Evolutionary conservation across 2,329 filamentous ascomycete genomes (phyloP), one percentile per base, ranked within the genome.

Genomic region (Myriangium duriaei): DNA sequence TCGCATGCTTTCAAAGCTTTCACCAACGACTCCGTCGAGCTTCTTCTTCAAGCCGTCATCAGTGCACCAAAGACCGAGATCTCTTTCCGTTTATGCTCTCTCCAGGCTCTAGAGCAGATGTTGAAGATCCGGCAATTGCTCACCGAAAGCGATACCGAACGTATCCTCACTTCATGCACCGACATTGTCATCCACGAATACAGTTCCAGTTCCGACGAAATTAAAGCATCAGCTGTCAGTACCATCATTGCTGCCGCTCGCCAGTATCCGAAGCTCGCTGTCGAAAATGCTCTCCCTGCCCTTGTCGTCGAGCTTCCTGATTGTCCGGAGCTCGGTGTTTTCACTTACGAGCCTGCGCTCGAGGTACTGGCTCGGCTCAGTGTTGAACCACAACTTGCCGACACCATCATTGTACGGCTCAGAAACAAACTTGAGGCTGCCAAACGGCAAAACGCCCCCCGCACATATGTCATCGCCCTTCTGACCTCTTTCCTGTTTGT

Each of bases 331-430:
- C 56, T 60, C n/a, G 63, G 67, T 12, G 58, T 58, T 3, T 55
- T 62, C 7, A 50, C 49, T 5, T 77, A 77, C 48, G 49, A 68
- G n/a, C 58, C 66, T 4, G 71, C 74, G 0, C 57, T 81, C 15
- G 76, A 79, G 48, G 74, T 67, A 1, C 68, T 81, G 42, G 75
- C 76, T 2, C 73, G 77, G 47, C 67, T 81, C 13, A 75, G 72
- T 39, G 63, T 65, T 9, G 76, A 79, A 49, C 66, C 69, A 43
- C 67, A 74, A 26, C 64, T 79, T 10, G 78, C 80, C 43, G 70
- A 76, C 42, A 79, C 74, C 0, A 59, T 81, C 6, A 65, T 79
- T 21, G 60, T 76, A 29, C 64, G 75, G 18, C 57, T 81, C 17
- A 69, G 78, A 52, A 78, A 72, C 58, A 79, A 77, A 48, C 57